phyloP scores from a whole-genome alignment of 345 rosid genomes.

The Salix koriyanagi region DNA sequence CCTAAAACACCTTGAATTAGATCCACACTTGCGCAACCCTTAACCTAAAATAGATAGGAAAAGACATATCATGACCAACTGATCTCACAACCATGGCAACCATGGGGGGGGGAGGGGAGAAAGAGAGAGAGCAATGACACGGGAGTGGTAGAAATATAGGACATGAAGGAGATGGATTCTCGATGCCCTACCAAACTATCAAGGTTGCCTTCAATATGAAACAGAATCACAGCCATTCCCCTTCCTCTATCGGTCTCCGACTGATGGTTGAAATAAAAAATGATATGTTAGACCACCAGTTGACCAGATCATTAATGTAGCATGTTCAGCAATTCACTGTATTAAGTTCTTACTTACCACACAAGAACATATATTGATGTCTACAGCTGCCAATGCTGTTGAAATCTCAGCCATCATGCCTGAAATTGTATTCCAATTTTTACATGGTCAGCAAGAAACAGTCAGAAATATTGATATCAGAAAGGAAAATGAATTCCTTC shows the following conservation, averaged over 20 bases:
- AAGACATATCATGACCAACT: background rate
- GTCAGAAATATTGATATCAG: background rate
- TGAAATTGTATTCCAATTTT: conserved; percentile 21
- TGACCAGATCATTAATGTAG: conserved; percentile 1
- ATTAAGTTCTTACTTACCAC: conserved; percentile 49
- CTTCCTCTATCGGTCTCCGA: conserved; percentile 86
- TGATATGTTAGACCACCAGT: background rate
- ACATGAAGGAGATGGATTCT: background rate
- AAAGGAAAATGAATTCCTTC: background rate
- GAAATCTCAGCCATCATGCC: conserved; percentile 92
- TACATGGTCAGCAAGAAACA: background rate
- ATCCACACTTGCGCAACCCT: conserved; percentile 73
- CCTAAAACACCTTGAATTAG: conserved; percentile 78
- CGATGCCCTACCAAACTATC: conserved; percentile 61
- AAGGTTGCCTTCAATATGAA: conserved; percentile 72
- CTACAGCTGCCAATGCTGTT: conserved; percentile 61
- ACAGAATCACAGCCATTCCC: conserved; percentile 87
- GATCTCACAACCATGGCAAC: background rate
- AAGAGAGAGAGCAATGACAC: background rate
- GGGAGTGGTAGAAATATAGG: background rate
- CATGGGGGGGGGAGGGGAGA: no score
- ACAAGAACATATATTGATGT: conserved; percentile 73
- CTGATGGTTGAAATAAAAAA: conserved; percentile 32
- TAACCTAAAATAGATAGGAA: conserved; percentile 42
- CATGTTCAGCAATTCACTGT: background rate